Percentiles rank a stretch among this genome's conserved stretches.
These are phyloP conservation scores for Microbotryum lychnidis-dioicae DNA, from an alignment of 1,284 basidiomycete genomes.

Conservation along the genomic window DNA sequence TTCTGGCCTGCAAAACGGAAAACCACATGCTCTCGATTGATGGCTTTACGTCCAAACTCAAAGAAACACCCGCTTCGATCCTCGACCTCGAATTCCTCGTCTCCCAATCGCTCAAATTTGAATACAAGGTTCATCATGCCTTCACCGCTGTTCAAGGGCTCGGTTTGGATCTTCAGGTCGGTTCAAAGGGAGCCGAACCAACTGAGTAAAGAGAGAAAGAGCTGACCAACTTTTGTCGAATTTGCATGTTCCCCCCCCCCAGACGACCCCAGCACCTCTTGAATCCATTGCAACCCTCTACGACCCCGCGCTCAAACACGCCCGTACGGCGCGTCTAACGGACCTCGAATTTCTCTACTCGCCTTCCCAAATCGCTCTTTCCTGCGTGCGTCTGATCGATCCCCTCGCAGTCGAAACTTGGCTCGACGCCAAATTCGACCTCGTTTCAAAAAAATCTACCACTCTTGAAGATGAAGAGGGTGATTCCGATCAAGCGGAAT, in stretches of 20 bases:
- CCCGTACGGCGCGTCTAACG: conserved; percentile 69
- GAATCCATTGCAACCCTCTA: conserved; percentile 1
- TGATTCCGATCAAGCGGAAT: conserved; percentile 1
- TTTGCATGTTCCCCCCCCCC: not conserved
- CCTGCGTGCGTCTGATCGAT: conserved; percentile 61
- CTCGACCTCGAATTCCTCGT: conserved; percentile 91
- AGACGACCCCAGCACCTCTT: not conserved
- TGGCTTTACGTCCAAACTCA: conserved; percentile 53
- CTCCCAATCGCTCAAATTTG: conserved; percentile 83
- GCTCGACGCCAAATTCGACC: conserved; percentile 39
- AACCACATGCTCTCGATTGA: conserved; percentile 85
- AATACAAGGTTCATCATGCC: conserved; percentile 85
- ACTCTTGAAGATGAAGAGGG: not conserved
- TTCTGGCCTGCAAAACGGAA: conserved; percentile 92
- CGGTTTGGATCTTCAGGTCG: conserved; percentile 79
- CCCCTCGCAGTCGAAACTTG: conserved; percentile 57
- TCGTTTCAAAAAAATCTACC: not conserved
- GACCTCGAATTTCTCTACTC: conserved; percentile 87
- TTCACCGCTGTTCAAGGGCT: conserved; percentile 85
- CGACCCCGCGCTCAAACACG: conserved; percentile 39
- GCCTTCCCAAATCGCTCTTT: conserved; percentile 89
- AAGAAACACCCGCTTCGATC: conserved; percentile 60
- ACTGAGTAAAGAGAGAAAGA: too few species aligned
- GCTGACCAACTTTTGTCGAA: not conserved
- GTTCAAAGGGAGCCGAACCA: conserved; percentile 23